phyloP scores from a whole-genome alignment of 805 yeast species.

The Nakazawaea ishiwadae region DNA sequence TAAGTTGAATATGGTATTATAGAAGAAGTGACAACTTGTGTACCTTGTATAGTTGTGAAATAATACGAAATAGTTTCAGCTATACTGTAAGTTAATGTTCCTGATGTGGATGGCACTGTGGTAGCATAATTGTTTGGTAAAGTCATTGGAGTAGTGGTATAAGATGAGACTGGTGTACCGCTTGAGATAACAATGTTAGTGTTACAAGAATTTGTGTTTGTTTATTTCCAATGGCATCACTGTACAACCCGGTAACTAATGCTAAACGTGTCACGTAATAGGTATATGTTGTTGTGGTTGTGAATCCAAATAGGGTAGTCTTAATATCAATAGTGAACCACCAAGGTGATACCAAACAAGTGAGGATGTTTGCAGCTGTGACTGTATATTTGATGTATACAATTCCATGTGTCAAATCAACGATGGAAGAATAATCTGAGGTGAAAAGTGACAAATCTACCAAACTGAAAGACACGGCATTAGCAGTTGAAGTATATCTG shows the following conservation, averaged over 20 bases:
- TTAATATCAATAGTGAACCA: no score
- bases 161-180: no score
- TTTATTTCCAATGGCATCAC: neutral
- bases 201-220: neutral
- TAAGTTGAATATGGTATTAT: neutral
- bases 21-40: neutral
- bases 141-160: no score
- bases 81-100: neutral
- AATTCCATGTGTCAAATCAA: neutral
- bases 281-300: neutral
- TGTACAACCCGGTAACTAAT: neutral
- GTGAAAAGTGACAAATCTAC: neutral
- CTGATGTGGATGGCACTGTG: neutral
- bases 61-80: neutral
- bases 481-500: neutral
- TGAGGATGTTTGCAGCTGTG: neutral
- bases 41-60: neutral
- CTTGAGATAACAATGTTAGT: neutral
- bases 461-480: neutral
- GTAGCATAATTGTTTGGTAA: no score
- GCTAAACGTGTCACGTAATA: neutral
- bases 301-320: no score
- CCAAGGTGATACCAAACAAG: neutral
- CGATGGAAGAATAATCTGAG: neutral
- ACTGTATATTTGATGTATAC: neutral